Percentiles rank a stretch among this genome's conserved stretches.
These are phyloP conservation scores for Lentinula boryana DNA, from an alignment of 768 basidiomycete species.

Conservation along the genomic window DNA sequence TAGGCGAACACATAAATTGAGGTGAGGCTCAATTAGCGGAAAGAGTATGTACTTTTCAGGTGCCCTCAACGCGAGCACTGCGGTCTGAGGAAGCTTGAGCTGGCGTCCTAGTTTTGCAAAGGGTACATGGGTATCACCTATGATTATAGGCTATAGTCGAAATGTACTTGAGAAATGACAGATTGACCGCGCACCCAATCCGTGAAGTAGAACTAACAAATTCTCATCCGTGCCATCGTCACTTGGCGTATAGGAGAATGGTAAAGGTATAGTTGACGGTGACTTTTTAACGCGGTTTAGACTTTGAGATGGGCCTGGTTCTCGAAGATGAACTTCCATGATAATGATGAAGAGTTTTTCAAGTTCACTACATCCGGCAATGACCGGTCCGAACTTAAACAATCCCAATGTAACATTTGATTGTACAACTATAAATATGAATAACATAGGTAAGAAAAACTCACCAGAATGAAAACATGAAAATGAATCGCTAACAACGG, in stretches of 20 bases:
- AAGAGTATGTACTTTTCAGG: conserved; percentile 54
- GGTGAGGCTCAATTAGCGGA: background rate
- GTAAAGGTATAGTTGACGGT: conserved; percentile 46
- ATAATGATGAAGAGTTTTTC: conserved; percentile 1
- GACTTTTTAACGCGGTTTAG: conserved; percentile 38
- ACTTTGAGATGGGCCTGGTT: conserved; percentile 14
- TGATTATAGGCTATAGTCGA: background rate
- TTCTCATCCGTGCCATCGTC: conserved; percentile 86
- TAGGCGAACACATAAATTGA: conserved; percentile 18
- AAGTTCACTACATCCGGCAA: background rate
- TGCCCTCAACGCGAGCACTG: conserved; percentile 73
- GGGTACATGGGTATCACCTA: conserved; percentile 78
- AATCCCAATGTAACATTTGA: too few relatives aligned
- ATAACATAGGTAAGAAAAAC: too few relatives aligned
- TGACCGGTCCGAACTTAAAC: background rate
- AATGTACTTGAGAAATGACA: background rate
- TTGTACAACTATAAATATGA: too few relatives aligned
- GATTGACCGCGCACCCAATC: conserved; percentile 52
- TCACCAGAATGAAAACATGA: too few relatives aligned
- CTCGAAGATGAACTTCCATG: conserved; percentile 29
- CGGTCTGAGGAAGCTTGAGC: conserved; percentile 86
- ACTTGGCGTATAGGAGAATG: conserved; percentile 66
- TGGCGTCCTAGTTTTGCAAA: conserved; percentile 69
- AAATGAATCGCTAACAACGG: too few relatives aligned
- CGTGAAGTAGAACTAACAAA: conserved; percentile 77